Conservation (phyloP, 2,329 filamentous ascomycete species). For the Atkinsonella texensis region DNA sequence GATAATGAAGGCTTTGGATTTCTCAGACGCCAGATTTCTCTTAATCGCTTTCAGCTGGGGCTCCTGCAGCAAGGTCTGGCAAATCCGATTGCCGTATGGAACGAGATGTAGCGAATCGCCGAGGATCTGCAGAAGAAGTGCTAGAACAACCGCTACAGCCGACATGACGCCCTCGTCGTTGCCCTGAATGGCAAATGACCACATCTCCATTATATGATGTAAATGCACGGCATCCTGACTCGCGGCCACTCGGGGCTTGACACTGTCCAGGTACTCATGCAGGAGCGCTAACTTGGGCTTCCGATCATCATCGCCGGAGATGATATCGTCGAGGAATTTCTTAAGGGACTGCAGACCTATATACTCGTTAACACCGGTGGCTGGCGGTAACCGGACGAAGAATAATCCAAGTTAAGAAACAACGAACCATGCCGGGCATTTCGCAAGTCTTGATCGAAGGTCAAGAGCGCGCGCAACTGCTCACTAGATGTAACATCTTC, state of each 20-base stretch:
- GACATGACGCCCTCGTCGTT: conserved; percentile 75
- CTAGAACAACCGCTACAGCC: conserved; percentile 67
- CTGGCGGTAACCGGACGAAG: too few relatives aligned
- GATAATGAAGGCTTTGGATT: conserved; percentile 76
- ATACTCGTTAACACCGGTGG: neutral
- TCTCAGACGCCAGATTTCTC: conserved; percentile 65
- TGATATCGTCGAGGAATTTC: conserved; percentile 54
- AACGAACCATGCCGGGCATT: conserved; percentile 52
- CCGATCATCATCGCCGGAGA: conserved; percentile 32
- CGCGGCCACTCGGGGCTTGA: conserved; percentile 33
- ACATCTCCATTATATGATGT: conserved; percentile 72
- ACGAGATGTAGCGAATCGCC: conserved; percentile 64
- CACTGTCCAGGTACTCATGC: conserved; percentile 52
- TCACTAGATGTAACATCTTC: conserved; percentile 51
- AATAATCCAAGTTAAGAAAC: neutral
- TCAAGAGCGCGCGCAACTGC: conserved; percentile 56
- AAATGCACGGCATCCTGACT: conserved; percentile 49
- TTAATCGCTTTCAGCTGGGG: conserved; percentile 71
- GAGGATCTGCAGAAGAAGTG: conserved; percentile 67
- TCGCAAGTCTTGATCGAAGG: conserved; percentile 58
- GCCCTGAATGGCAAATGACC: conserved; percentile 69
- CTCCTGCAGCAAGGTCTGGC: conserved; percentile 69
- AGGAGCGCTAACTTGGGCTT: conserved; percentile 43
- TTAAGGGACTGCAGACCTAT: conserved; percentile 59
- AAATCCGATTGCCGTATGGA: conserved; percentile 63